Percentiles rank a stretch among this genome's conserved stretches.
phyloP scores from a whole-genome alignment of 2,329 filamentous ascomycete genomes.

The Fusarium nematophilum region DNA sequence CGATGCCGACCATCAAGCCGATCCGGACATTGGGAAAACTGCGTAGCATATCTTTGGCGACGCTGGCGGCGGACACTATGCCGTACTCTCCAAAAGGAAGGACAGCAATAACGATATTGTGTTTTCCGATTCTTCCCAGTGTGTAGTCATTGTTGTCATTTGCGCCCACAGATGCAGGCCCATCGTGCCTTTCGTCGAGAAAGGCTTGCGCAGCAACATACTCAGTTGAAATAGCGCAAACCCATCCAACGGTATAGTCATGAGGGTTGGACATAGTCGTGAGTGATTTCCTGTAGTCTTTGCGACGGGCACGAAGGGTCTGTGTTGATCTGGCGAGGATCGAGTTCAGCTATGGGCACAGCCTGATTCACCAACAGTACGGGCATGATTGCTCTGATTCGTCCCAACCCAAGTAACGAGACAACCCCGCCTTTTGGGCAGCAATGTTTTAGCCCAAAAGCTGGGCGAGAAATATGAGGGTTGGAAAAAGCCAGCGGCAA shows the following conservation, averaged over 20 bases:
- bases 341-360: no score
- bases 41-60: conserved; percentile 44
- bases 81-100: conserved; percentile 31
- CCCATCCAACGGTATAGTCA: conserved; percentile 56
- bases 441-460: no score
- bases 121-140: conserved; percentile 25
- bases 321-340: no score
- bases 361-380: no score
- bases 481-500: no score
- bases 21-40: conserved; percentile 47
- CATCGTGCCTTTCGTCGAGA: conserved; percentile 49
- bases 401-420: no score
- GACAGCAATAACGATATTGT: conserved; percentile 34
- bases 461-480: no score
- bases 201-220: conserved; percentile 51
- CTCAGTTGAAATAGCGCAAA: conserved; percentile 54
- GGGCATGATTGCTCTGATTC: no score
- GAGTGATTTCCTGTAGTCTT: no score
- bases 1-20: conserved; percentile 27
- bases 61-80: conserved; percentile 27
- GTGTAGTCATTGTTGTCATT: conserved; percentile 30
- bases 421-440: no score
- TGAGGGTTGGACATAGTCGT: background rate
- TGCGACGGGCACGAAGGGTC: no score
- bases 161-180: conserved; percentile 36